Conservation (phyloP, 257 asterid genomes). For the Solanum etuberosum region DNA sequence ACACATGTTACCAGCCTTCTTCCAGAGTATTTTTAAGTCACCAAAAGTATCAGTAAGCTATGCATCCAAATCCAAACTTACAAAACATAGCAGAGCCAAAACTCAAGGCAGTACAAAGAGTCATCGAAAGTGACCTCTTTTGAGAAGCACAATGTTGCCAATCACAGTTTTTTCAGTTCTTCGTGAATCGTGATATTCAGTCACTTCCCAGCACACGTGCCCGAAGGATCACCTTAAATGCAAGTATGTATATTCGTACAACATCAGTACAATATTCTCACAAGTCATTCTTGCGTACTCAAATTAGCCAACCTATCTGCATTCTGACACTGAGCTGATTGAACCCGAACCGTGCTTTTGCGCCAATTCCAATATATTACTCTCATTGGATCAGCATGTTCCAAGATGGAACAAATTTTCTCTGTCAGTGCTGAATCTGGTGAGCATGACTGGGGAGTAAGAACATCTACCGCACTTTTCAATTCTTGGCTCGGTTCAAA, state of each 20-base stretch:
- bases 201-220: background rate
- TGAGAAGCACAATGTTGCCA: background rate
- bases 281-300: background rate
- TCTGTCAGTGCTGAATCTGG: conserved; percentile 20
- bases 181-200: background rate
- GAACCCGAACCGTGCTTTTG: conserved; percentile 19
- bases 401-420: conserved; percentile 44
- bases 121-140: background rate
- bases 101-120: background rate
- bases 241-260: background rate
- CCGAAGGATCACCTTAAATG: background rate
- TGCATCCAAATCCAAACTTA: background rate
- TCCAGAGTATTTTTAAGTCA: background rate
- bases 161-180: background rate
- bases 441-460: conserved; percentile 20
- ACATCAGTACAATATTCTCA: background rate
- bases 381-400: conserved; percentile 64
- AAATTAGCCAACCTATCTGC: conserved; percentile 7
- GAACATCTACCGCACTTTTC: conserved; percentile 35
- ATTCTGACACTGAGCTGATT: conserved; percentile 1
- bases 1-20: background rate
- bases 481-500: conserved; percentile 44
- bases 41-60: background rate
- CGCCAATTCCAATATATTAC: conserved; percentile 93
- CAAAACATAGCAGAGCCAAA: background rate